Evolutionary conservation across 371 early-diverging fungal species (phyloP), one percentile per base, ranked within the genome.

Genomic region (Mucor velutinosus): DNA sequence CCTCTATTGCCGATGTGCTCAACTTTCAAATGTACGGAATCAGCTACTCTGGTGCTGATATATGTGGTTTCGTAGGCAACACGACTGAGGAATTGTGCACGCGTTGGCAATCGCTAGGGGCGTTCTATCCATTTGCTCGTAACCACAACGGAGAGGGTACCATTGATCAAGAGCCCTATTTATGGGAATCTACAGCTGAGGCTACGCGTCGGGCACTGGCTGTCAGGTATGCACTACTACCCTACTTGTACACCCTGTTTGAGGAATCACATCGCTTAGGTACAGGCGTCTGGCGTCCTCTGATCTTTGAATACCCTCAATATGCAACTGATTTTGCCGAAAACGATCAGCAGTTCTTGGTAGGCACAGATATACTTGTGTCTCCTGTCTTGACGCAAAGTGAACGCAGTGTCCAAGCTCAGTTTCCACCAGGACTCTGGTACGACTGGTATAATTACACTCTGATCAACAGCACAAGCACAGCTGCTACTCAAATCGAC

Each of bases 111-210:
- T 82, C 86, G 69, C 76, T 92, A 23, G 93, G 93, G 1, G 73
- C 90, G 19, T 87, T 93, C 62, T 90, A 91, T 63, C 92, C 93
- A 0, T 93, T 93, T 77, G 79, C 85, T 73, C 80, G 92, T 4
- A 89, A 87, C 56, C 91, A 91, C 65, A 88, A 89, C 62, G 66
- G 73, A 17, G 39, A 39, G 23, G 35, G 7, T 4, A 30, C 49
- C 4, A 17, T 23, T 11, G 62, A 74, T 45, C 88, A 89, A 58
- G 89, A 89, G 67, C 89, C 89, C 5, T 89, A 88, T 59, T 60
- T 75, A 2, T 84, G 86, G 80, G 51, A 68, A 3, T 35, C 67
- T 7, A 79, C 89, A 7, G 65, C 82, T 27, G 77, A 83, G 15
- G 76, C 76, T 27, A 82, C 78, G 29, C 83, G 88, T 19, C 71